Base-by-base conservation (phyloP, 768 basidiomycete species). In the Termitomyces sp. region DNA sequence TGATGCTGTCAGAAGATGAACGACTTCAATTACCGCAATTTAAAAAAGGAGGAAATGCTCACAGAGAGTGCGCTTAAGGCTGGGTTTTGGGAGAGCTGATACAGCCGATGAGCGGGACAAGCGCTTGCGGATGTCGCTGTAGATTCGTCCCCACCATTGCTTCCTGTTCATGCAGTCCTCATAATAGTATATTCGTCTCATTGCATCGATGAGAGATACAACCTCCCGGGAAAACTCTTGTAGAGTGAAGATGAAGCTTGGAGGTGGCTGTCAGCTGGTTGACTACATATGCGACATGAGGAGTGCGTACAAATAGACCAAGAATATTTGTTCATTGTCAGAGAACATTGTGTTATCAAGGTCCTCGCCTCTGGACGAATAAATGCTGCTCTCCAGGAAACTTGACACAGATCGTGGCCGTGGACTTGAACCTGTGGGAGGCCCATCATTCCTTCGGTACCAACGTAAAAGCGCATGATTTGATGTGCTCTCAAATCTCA, bases 191-290 rank as follows among this genome's bases (percentile, higher is more conserved):
- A 98, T 86, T 56, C 87, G 79, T 51, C 85, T 79, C 79, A 98
- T 90, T 8, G 91, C 87, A 67, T 94, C 91, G 0, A 92, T 81
- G 12, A 98, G 82, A 20, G 84, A 85, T 33, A 88, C 77, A 51
- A 96, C 71, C 70, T 98, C 96, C 57, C 81, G 77, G 8, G 92
- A 83, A 68, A 98, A 98, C 68, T 98, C 97, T 72, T 99, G 94
- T 45, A 98, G 70, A 0, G 94, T 96, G 72, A 98, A 99, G 62
- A 97, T 89, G 72, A 96, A 98, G 75, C 94, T 97, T 61, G 29
- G 16, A 33, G n/a, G 29, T 20, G 5, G 41, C 41, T 7, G 28
- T 64, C 39, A 58, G 54, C 57, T 15, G 12, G 24, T 26, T 37
- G 12, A 13, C 15, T 46, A 28, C 8, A 22, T 54, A 50, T 6